Evolutionary conservation across 208 protist species (phyloP).

Genomic region (Naegleria fowleri): DNA sequence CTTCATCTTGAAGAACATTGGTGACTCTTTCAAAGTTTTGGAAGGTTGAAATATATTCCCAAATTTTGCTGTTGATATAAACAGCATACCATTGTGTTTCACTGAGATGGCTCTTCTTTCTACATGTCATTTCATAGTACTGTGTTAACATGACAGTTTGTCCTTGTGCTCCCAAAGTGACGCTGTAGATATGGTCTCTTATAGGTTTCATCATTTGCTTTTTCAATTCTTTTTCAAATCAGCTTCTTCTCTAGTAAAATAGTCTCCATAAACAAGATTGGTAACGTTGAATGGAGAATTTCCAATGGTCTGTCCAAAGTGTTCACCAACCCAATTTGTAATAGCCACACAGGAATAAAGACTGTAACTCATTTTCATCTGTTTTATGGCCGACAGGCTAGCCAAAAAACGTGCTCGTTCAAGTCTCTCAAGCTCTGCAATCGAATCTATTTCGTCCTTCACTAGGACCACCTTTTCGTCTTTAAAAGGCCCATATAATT

Average conservation of each 20-base stretch:
- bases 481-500: not conserved
- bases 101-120: not conserved
- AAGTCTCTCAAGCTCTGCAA: not conserved
- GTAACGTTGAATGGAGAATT: not conserved
- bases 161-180: not conserved
- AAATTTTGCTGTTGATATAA: too few relatives aligned
- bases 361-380: not conserved
- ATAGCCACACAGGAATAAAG: not conserved
- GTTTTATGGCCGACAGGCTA: not conserved
- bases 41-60: too few relatives aligned
- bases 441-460: not conserved
- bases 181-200: not conserved
- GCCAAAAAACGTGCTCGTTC: not conserved
- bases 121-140: not conserved
- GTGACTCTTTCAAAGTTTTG: too few relatives aligned
- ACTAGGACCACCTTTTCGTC: not conserved
- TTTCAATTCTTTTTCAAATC: not conserved
- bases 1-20: too few relatives aligned
- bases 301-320: not conserved
- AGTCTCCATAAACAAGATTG: not conserved
- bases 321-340: not conserved
- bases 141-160: not conserved
- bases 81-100: too few relatives aligned
- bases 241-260: not conserved
- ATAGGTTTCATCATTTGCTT: not conserved